Percentiles rank a stretch among this genome's conserved stretches.
These are phyloP conservation scores for Lipomyces anomalus DNA, from an alignment of 805 yeast genomes.

Conservation along the genomic window DNA sequence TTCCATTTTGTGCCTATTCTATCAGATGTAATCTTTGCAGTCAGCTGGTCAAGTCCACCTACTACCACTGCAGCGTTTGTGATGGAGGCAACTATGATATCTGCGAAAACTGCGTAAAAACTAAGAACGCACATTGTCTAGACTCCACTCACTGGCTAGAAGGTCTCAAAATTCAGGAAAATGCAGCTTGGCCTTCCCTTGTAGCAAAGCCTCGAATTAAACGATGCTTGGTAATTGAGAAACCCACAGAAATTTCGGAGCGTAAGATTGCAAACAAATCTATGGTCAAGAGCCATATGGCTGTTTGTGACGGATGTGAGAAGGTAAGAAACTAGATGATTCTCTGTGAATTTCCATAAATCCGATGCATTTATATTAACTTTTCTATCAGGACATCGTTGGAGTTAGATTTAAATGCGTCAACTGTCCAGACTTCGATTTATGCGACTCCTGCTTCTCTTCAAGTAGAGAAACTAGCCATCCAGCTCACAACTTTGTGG, in stretches of 20 bases:
- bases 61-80: slow-evolving; percentile 20
- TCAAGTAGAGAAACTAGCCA: slow-evolving; percentile 9
- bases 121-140: slow-evolving; percentile 15
- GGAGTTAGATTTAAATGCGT: slow-evolving; percentile 47
- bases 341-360: too few relatives aligned
- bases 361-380: neutral
- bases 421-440: slow-evolving; percentile 45
- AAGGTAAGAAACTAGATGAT: too few relatives aligned
- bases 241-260: neutral
- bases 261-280: neutral
- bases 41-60: slow-evolving; percentile 3
- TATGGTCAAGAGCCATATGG: slow-evolving; percentile 10
- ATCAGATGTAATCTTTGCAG: neutral
- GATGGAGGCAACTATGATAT: slow-evolving; percentile 16
- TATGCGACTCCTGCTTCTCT: slow-evolving; percentile 38
- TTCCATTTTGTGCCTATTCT: neutral
- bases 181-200: neutral
- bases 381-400: slow-evolving; percentile 16
- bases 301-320: slow-evolving; percentile 29
- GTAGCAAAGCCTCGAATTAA: neutral
- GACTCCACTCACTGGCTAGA: slow-evolving; percentile 14
- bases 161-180: neutral
- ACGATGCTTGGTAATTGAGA: neutral
- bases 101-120: slow-evolving; percentile 13
- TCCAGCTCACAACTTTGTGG: slow-evolving; percentile 25